Conservation (phyloP, 352 stramenopile species). For the Globisporangium ultimum region DNA sequence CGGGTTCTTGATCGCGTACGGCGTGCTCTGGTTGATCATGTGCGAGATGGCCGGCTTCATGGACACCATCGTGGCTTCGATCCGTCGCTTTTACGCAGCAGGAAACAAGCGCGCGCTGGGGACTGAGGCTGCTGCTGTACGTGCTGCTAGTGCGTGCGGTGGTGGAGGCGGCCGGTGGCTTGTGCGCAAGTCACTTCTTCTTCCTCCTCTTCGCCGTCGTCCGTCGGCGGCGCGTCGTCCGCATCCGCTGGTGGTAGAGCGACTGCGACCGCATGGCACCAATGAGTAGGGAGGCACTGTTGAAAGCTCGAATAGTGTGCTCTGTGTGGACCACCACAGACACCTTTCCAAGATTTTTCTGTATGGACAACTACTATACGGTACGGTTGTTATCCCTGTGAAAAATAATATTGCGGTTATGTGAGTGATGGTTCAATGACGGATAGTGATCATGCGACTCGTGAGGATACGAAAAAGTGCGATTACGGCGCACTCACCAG, state of each 20-base stretch:
- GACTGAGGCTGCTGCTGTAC: neutral
- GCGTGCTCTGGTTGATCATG: constrained; percentile 52
- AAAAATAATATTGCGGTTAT: no score
- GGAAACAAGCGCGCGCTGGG: no score
- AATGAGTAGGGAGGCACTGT: constrained; percentile 3
- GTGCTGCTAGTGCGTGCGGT: no score
- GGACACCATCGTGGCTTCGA: neutral
- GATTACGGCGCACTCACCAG: no score
- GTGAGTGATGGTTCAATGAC: no score
- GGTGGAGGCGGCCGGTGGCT: neutral
- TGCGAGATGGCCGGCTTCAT: constrained; percentile 27
- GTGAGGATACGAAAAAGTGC: no score
- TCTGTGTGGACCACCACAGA: neutral
- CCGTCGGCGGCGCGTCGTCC: constrained; percentile 3
- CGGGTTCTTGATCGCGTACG: constrained; percentile 45
- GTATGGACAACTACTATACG: no score
- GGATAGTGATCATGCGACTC: no score
- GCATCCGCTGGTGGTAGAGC: constrained; percentile 11
- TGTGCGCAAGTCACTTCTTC: constrained; percentile 6
- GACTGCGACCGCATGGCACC: constrained; percentile 4
- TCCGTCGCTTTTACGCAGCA: neutral
- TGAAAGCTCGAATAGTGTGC: neutral
- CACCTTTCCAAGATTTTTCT: neutral
- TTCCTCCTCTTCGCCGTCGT: constrained; percentile 4
- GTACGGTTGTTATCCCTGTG: no score